These are phyloP conservation scores for Scheffersomyces lignosus DNA, from an alignment of 805 yeast genomes.

Conservation along the genomic window DNA sequence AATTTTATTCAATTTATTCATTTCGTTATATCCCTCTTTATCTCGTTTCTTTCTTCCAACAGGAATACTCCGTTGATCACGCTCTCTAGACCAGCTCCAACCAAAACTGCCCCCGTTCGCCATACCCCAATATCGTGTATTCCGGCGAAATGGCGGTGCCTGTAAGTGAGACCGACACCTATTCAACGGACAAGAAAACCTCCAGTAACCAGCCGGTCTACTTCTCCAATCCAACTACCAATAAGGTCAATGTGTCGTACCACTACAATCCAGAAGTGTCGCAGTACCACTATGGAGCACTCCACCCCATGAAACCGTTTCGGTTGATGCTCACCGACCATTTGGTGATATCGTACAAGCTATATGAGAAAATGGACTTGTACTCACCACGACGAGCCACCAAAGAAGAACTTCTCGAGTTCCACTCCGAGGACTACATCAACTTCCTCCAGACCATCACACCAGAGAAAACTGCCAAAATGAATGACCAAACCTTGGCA, in stretches of 20 bases:
- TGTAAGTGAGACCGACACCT: slow-evolving; percentile 25
- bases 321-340: slow-evolving; percentile 93
- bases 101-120: too few relatives aligned
- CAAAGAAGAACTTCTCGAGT: slow-evolving; percentile 70
- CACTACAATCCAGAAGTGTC: slow-evolving; percentile 83
- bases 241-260: slow-evolving; percentile 71
- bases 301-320: slow-evolving; percentile 99
- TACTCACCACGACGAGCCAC: slow-evolving; percentile 85
- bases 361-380: slow-evolving; percentile 87
- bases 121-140: too few relatives aligned
- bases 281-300: slow-evolving; percentile 84
- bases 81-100: too few relatives aligned
- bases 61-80: too few relatives aligned
- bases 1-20: too few relatives aligned
- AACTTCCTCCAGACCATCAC: slow-evolving; percentile 74
- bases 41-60: too few relatives aligned
- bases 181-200: slow-evolving; percentile 36
- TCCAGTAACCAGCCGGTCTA: slow-evolving; percentile 32
- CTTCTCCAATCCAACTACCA: slow-evolving; percentile 17
- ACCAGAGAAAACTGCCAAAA: slow-evolving; percentile 67
- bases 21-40: too few relatives aligned
- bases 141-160: slow-evolving; percentile 14
- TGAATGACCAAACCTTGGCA: slow-evolving; percentile 56
- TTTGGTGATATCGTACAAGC: slow-evolving; percentile 76
- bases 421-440: slow-evolving; percentile 86